phyloP scores from a whole-genome alignment of 768 basidiomycete genomes.

The Pisolithus marmoratus region DNA sequence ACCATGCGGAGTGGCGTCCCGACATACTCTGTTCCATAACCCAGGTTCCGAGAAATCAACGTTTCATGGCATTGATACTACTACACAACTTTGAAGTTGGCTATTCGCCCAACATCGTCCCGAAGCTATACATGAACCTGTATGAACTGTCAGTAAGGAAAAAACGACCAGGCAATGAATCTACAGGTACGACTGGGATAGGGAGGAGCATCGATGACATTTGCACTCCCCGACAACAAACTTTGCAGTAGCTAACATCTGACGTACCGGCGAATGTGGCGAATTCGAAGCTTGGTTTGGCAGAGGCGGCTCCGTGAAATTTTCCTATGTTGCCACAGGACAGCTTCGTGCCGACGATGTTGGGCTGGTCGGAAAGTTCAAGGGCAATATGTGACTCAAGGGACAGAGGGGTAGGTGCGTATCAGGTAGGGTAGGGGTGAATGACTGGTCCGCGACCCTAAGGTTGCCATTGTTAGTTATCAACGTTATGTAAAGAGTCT shows the following conservation, averaged over 20 bases:
- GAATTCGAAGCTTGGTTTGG: slow-evolving; percentile 48
- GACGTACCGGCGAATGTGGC: slow-evolving; percentile 73
- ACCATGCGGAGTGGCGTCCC: slow-evolving; percentile 46
- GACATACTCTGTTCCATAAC: slow-evolving; percentile 49
- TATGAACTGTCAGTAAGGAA: too few relatives aligned
- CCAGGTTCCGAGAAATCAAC: slow-evolving; percentile 56
- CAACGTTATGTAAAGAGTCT: not conserved
- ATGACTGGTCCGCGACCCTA: slow-evolving; percentile 62
- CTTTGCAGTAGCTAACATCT: slow-evolving; percentile 63
- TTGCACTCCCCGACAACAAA: slow-evolving; percentile 56
- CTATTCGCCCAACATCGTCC: slow-evolving; percentile 67
- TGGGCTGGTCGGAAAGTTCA: slow-evolving; percentile 67
- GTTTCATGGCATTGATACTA: slow-evolving; percentile 65
- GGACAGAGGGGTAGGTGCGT: slow-evolving; percentile 79
- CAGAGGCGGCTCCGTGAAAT: slow-evolving; percentile 65
- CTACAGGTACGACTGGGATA: too few relatives aligned
- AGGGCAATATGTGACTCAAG: slow-evolving; percentile 76
- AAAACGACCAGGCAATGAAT: too few relatives aligned
- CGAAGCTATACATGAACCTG: too few relatives aligned
- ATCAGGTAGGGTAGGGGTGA: slow-evolving; percentile 71
- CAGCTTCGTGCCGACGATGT: slow-evolving; percentile 81
- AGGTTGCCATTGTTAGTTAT: slow-evolving; percentile 1
- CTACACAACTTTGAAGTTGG: slow-evolving; percentile 56
- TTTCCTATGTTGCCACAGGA: slow-evolving; percentile 86
- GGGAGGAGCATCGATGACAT: slow-evolving; percentile 60